These are phyloP conservation scores for Peziza echinospora DNA, from an alignment of 495 filamentous ascomycete genomes.

Conservation along the genomic window DNA sequence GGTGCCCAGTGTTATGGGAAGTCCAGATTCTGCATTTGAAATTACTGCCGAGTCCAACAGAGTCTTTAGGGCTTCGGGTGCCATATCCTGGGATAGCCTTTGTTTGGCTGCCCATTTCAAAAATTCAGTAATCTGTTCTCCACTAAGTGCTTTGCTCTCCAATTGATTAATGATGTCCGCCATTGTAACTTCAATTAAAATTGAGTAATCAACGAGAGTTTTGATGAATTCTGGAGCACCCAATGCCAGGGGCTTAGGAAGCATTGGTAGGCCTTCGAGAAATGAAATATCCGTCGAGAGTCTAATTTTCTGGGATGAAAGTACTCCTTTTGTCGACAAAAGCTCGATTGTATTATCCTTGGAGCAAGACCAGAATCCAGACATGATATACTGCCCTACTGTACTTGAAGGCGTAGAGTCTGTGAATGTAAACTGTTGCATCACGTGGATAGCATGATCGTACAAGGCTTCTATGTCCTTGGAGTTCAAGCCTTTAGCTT, in stretches of 20 bases:
- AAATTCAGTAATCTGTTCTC: constrained; percentile 55
- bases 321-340: constrained; percentile 64
- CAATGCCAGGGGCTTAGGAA: constrained; percentile 51
- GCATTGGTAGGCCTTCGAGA: constrained; percentile 68
- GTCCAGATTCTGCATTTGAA: constrained; percentile 41
- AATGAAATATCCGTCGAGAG: constrained; percentile 64
- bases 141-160: constrained; percentile 48
- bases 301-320: constrained; percentile 55
- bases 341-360: constrained; percentile 63
- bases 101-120: constrained; percentile 59
- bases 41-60: constrained; percentile 66
- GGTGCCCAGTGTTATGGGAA: constrained; percentile 50
- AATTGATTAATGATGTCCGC: constrained; percentile 67
- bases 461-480: constrained; percentile 41
- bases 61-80: constrained; percentile 34
- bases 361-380: constrained; percentile 85
- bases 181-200: constrained; percentile 67
- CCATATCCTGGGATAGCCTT: constrained; percentile 43
- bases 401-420: constrained; percentile 72
- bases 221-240: constrained; percentile 45
- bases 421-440: constrained; percentile 59
- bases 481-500: constrained; percentile 28
- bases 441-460: constrained; percentile 57
- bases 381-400: constrained; percentile 65
- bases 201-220: constrained; percentile 52